Percentiles rank a stretch among this genome's conserved stretches.
These are phyloP conservation scores for Fusarium phyllophilum DNA, from an alignment of 2,329 filamentous ascomycete species.

Conservation along the genomic window DNA sequence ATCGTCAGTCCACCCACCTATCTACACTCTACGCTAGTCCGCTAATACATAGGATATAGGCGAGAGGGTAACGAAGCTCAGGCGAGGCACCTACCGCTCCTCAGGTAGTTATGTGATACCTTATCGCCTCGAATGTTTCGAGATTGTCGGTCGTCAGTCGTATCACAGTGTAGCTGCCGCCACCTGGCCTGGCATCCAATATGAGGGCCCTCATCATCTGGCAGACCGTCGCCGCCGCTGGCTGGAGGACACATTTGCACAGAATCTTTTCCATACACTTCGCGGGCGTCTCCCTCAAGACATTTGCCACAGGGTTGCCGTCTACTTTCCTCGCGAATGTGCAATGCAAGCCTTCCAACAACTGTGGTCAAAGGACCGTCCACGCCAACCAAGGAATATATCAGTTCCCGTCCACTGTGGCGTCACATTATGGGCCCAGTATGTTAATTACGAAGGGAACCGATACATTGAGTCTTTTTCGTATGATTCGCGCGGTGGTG, in stretches of 20 bases:
- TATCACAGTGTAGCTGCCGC: no score
- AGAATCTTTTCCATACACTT: rapidly evolving
- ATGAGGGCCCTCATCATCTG: rapidly evolving
- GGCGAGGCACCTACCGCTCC: no score
- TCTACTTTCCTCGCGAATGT: rapidly evolving
- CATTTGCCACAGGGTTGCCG: rapidly evolving
- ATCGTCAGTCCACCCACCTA: no score
- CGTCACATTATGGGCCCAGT: rapidly evolving
- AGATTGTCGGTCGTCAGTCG: no score
- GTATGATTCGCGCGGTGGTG: background rate
- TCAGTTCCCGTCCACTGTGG: rapidly evolving
- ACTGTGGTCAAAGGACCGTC: rapidly evolving
- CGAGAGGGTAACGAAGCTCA: no score
- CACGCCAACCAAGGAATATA: rapidly evolving
- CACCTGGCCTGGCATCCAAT: no score
- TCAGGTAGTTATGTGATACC: no score
- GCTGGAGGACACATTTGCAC: background rate
- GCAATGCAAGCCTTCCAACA: background rate
- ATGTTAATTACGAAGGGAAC: background rate
- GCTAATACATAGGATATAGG: no score
- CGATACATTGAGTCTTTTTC: background rate
- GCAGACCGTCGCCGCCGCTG: background rate
- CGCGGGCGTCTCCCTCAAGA: background rate
- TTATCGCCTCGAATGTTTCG: no score
- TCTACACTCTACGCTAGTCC: no score